Conservation (phyloP, 225 moss, liverwort and hornwort genomes). For the Polytrichum formosum region DNA sequence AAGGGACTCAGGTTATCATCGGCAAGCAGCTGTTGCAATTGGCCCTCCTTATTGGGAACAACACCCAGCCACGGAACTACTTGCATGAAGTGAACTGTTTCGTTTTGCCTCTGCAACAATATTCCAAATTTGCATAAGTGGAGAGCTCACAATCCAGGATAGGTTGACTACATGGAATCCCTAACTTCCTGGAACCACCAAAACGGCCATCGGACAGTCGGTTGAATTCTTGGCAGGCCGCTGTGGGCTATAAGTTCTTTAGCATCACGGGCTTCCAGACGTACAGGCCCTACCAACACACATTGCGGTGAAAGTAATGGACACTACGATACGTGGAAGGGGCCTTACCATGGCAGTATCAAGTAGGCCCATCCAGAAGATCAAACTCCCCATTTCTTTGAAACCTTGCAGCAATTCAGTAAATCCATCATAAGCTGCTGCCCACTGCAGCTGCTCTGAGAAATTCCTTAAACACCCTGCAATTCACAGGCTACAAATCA, state of each 20-base stretch:
- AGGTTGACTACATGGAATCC: too few species aligned
- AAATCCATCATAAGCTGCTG: conserved; percentile 37
- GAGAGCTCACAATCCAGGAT: too few species aligned
- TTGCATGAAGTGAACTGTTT: conserved; percentile 63
- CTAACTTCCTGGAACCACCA: too few species aligned
- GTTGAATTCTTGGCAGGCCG: too few species aligned
- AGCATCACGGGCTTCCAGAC: background rate
- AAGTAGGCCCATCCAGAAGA: conserved; percentile 66
- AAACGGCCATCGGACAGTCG: too few species aligned
- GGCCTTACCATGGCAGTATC: conserved; percentile 56
- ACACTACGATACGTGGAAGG: background rate
- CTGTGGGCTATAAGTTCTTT: too few species aligned
- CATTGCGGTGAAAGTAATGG: too few species aligned
- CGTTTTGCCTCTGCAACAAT: conserved; percentile 43
- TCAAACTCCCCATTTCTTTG: conserved; percentile 59
- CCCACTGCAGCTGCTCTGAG: conserved; percentile 59
- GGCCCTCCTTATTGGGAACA: conserved; percentile 55
- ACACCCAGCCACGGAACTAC: conserved; percentile 67
- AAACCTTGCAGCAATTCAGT: conserved; percentile 35
- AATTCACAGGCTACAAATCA: background rate
- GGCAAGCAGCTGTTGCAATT: conserved; percentile 59
- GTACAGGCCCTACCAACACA: too few species aligned
- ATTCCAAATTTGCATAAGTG: background rate
- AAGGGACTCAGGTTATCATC: conserved; percentile 54
- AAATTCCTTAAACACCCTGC: conserved; percentile 56